phyloP scores from a whole-genome alignment of 169 alveolate species.

The Eimeria acervulina region DNA sequence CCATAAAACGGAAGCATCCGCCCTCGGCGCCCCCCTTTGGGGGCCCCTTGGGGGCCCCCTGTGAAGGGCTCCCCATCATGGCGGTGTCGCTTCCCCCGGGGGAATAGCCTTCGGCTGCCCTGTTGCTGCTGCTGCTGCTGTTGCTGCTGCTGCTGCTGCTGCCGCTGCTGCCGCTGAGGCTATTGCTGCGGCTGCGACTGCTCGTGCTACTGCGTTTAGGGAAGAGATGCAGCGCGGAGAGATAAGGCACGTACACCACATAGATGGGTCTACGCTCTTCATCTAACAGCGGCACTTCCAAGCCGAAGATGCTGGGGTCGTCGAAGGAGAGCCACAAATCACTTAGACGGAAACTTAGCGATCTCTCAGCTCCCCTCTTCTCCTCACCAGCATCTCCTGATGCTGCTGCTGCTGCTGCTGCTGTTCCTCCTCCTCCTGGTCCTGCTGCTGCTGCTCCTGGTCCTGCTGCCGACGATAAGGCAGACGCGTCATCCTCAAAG shows the following conservation, averaged over 20 bases:
- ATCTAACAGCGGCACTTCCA: conserved; percentile 66
- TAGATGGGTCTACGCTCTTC: neutral
- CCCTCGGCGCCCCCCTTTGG: conserved; percentile 28
- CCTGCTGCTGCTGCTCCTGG: neutral
- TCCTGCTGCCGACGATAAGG: too few species aligned
- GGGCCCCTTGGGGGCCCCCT: neutral
- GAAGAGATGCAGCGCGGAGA: conserved; percentile 76
- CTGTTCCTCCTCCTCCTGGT: neutral
- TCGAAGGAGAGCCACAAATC: conserved; percentile 56
- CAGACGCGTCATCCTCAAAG: too few species aligned
- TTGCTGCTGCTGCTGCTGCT: neutral
- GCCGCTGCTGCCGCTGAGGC: neutral
- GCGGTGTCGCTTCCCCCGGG: conserved; percentile 1
- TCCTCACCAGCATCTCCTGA: neutral
- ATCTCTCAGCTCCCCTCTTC: neutral
- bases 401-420: conserved; percentile 16
- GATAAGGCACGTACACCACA: conserved; percentile 65
- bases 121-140: conserved; percentile 23
- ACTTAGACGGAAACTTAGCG: neutral
- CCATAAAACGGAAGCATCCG: conserved; percentile 69
- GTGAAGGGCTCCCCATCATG: neutral
- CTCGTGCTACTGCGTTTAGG: conserved; percentile 18
- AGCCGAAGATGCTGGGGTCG: conserved; percentile 59
- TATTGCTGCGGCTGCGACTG: neutral
- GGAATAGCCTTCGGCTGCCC: conserved; percentile 3